Conservation (phyloP, 1,139 yeast species). For the Magnusiomyces tetraspermus region DNA sequence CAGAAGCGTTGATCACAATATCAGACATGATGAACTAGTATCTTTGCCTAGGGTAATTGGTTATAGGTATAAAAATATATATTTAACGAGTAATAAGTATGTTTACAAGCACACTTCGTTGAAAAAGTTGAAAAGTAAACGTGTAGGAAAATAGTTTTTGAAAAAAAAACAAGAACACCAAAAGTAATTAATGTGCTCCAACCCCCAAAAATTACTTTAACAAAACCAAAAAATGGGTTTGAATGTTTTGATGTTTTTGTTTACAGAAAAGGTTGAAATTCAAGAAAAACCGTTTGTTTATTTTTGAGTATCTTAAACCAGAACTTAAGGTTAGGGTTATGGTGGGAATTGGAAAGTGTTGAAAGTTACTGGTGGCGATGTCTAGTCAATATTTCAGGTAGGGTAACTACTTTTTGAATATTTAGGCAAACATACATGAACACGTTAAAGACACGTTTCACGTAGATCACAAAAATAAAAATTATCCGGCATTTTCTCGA, state of each 20-base stretch:
- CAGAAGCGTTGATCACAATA: conserved; percentile 36
- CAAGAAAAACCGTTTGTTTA: background rate
- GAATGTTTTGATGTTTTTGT: background rate
- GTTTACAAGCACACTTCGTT: background rate
- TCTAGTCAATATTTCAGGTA: background rate
- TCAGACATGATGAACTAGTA: conserved; percentile 17
- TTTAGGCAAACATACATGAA: too few species aligned
- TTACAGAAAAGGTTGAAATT: background rate
- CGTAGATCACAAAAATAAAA: too few species aligned
- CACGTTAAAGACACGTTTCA: too few species aligned
- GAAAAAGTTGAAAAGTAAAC: background rate
- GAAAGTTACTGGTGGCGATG: background rate
- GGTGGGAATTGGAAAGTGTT: background rate
- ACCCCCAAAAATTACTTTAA: too few species aligned
- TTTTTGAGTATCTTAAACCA: background rate
- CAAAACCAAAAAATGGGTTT: background rate
- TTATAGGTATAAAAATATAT: background rate
- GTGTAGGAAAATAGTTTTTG: background rate
- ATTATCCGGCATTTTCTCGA: too few species aligned
- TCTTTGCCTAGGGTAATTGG: background rate
- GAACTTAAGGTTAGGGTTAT: background rate
- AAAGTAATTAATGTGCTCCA: too few species aligned
- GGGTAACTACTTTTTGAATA: background rate
- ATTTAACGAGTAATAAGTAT: background rate
- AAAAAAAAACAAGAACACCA: background rate